Conservation (phyloP, 179 eudicot species). For the Monotropa hypopitys region DNA sequence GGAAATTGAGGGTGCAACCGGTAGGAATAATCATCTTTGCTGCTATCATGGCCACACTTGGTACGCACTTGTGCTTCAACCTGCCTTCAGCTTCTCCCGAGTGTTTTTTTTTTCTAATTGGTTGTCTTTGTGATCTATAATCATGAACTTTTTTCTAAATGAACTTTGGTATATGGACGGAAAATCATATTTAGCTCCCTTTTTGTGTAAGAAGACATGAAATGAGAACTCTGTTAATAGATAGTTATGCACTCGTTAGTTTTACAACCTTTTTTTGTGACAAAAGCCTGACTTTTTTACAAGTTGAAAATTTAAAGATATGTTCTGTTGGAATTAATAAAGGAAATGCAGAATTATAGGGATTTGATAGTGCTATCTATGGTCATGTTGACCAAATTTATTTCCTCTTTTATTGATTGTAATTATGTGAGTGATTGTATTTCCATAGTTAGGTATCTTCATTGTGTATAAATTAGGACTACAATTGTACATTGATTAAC, state of each 20-base stretch:
- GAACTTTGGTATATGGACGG: not conserved
- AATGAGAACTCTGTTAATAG: too few species aligned
- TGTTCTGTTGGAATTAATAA: too few species aligned
- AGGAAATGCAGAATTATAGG: too few species aligned
- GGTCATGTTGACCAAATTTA: too few species aligned
- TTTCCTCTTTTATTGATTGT: too few species aligned
- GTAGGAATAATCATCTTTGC: conserved; percentile 92
- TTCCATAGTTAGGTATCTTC: too few species aligned
- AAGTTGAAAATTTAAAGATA: not conserved
- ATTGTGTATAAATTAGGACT: too few species aligned
- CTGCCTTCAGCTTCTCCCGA: not conserved
- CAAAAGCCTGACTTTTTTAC: not conserved
- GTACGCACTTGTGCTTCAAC: conserved; percentile 22
- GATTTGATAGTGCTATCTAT: too few species aligned
- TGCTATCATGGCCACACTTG: conserved; percentile 94
- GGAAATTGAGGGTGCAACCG: conserved; percentile 92
- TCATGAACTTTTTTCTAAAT: not conserved
- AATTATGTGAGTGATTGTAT: too few species aligned
- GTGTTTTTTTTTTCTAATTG: not conserved
- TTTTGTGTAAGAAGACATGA: not conserved
- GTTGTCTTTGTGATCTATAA: not conserved
- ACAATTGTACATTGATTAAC: too few species aligned
- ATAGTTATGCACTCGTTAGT: not conserved
- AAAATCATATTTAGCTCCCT: not conserved
- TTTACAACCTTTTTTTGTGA: too few species aligned